phyloP scores from a whole-genome alignment of 225 moss, liverwort and hornwort genomes.

The Climacium dendroides region DNA sequence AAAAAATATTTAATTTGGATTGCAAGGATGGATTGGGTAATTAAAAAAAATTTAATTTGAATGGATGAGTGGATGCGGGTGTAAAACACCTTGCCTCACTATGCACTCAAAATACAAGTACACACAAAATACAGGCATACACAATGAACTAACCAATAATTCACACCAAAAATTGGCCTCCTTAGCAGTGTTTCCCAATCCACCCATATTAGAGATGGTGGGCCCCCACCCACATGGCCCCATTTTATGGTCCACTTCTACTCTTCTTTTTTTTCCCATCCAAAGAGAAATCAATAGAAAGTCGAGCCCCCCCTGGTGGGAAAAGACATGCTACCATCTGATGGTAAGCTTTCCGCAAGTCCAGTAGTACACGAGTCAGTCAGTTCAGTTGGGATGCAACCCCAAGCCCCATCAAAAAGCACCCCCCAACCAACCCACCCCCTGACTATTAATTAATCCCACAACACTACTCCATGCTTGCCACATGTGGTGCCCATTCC shows the following conservation, averaged over 20 bases:
- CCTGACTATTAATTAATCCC: neutral
- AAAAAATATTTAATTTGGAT: no score
- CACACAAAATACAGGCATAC: no score
- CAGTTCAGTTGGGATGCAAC: neutral
- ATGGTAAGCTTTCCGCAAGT: neutral
- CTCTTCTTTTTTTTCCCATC: neutral
- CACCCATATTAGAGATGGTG: neutral
- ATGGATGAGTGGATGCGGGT: no score
- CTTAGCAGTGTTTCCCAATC: no score
- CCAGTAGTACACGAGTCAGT: neutral
- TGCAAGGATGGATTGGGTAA: no score
- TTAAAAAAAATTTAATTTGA: no score
- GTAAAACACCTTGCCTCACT: no score
- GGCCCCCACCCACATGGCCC: neutral
- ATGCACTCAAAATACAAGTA: no score
- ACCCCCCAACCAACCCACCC: neutral
- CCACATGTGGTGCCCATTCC: constrained; percentile 2
- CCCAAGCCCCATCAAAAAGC: no score
- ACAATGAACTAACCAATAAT: fast-evolving
- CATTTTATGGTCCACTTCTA: neutral
- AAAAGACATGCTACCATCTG: neutral
- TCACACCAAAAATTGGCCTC: fast-evolving
- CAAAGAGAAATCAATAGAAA: neutral
- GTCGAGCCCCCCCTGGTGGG: neutral
- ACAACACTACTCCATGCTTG: neutral